phyloP scores from a whole-genome alignment of 495 filamentous ascomycete species.

The Sporormia fimetaria region DNA sequence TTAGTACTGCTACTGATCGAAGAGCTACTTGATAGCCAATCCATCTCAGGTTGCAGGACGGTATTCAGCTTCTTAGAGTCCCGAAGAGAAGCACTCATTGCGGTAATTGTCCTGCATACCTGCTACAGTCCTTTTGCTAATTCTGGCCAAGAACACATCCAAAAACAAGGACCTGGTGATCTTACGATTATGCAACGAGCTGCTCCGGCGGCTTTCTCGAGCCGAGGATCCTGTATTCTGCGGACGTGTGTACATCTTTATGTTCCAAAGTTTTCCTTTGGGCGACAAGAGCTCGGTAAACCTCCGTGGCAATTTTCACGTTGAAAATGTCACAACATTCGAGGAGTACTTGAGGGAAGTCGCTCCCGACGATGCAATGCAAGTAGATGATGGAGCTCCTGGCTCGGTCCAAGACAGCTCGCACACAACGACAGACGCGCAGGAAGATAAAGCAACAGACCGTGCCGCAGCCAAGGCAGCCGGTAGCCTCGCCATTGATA shows the following conservation, averaged over 20 bases:
- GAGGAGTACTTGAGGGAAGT: conserved; percentile 44
- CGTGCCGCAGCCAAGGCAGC: conserved; percentile 17
- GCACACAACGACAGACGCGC: conserved; percentile 7
- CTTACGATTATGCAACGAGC: conserved; percentile 85
- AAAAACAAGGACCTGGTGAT: conserved; percentile 76
- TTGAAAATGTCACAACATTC: conserved; percentile 85
- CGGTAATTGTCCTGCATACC: conserved; percentile 35
- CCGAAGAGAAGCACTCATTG: conserved; percentile 71
- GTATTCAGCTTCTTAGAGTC: conserved; percentile 94
- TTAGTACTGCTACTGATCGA: conserved; percentile 84
- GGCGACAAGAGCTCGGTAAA: conserved; percentile 97
- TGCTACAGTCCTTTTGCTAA: not conserved
- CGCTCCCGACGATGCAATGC: conserved; percentile 39
- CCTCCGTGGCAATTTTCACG: conserved; percentile 87
- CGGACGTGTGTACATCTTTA: conserved; percentile 90
- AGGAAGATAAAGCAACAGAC: conserved; percentile 1
- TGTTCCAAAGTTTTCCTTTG: conserved; percentile 92
- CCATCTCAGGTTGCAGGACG: conserved; percentile 75
- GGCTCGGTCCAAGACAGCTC: conserved; percentile 17
- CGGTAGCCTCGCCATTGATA: conserved; percentile 46
- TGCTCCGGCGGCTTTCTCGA: conserved; percentile 78
- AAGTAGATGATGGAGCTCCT: conserved; percentile 40
- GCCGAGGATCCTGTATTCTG: conserved; percentile 96
- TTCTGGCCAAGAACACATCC: conserved; percentile 54
- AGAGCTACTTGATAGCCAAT: conserved; percentile 91